Base-by-base conservation (phyloP, 331 rosid genomes). In the Saraca asoca region DNA sequence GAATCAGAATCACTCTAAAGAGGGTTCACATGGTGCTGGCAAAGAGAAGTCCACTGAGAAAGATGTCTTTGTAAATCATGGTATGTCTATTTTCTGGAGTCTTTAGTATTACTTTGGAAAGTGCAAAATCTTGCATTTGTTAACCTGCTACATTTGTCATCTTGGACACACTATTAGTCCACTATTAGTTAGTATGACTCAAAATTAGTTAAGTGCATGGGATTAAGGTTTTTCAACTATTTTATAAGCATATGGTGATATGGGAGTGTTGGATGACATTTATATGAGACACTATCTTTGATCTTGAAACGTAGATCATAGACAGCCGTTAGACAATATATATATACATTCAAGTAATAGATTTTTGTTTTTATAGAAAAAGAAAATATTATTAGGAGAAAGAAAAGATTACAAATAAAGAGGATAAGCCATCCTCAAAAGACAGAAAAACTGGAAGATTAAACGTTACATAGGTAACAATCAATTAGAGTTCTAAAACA, bases 41-140 rank as follows among this genome's bases (percentile, higher is more conserved):
- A 69, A 59, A 35, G 88, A 69, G 64, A 83, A 72, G 63, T 73
- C 69, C 48, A 35, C 35, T 18, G 87, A 70, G 75, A 75, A 78
- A 59, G 80, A 58, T 9, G 73, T 69, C 58, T 88, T 77, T 69
- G 77, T 83, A 20, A 88, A 85, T 62, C 89, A 81, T 53, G 91
- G 95, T 85, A 73, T 45, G 70, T 46, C 20, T 51, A 37, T 58
- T 33, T 37, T n/a, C 8, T 66, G 10, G 18, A 43, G 45, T 29
- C 16, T 56, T 31, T 20, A 10, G 43, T 33, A 64, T 48, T 10
- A 10, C 43, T 60, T 18, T 14, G n/a, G 42, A 7, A 59, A 49
- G n/a, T 7, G 37, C 52, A 58, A 61, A 38, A 18, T 13, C 67
- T 52, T 29, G 33, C 58, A 17, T 64, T 14, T 46, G 18, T 54